Percentiles rank a stretch among this genome's conserved stretches.
Evolutionary conservation across 306 rosid species (phyloP).

Genomic region (Sesbania bispinosa): DNA sequence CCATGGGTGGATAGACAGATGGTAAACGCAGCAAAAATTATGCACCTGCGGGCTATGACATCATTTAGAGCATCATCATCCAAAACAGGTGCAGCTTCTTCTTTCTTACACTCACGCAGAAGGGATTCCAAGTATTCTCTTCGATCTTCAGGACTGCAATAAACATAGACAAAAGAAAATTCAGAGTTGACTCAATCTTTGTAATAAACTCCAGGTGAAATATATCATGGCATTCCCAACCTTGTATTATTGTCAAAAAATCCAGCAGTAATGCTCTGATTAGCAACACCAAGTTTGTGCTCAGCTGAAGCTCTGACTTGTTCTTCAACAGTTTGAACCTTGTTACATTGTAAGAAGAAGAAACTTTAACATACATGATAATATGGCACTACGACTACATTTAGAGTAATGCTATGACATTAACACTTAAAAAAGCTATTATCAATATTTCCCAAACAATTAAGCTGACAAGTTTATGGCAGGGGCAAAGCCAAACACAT

Average conservation of each 20-base stretch:
- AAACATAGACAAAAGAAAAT: conserved; percentile 31
- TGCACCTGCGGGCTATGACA: conserved; percentile 91
- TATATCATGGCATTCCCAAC: conserved; percentile 35
- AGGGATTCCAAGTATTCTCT: conserved; percentile 97
- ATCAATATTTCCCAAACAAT: not conserved
- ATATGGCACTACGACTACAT: not conserved
- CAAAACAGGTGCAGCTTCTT: conserved; percentile 97
- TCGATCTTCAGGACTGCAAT: conserved; percentile 93
- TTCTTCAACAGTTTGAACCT: conserved; percentile 99
- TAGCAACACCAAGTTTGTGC: conserved; percentile 99
- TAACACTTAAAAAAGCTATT: not conserved
- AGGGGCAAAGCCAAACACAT: not conserved
- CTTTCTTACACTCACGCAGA: conserved; percentile 94
- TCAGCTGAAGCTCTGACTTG: conserved; percentile 99
- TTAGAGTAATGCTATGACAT: not conserved
- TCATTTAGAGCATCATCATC: conserved; percentile 97
- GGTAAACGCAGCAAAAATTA: conserved; percentile 10
- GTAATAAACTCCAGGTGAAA: conserved; percentile 11
- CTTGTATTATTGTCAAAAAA: conserved; percentile 99
- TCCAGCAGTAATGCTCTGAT: conserved; percentile 99
- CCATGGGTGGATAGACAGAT: conserved; percentile 16
- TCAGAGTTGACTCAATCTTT: conserved; percentile 13
- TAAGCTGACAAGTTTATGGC: not conserved
- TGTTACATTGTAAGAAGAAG: conserved; percentile 16
- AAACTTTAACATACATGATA: conserved; percentile 24